Evolutionary conservation across 1,284 basidiomycete species (phyloP).

Genomic region (Moesziomyces globuligerus): DNA sequence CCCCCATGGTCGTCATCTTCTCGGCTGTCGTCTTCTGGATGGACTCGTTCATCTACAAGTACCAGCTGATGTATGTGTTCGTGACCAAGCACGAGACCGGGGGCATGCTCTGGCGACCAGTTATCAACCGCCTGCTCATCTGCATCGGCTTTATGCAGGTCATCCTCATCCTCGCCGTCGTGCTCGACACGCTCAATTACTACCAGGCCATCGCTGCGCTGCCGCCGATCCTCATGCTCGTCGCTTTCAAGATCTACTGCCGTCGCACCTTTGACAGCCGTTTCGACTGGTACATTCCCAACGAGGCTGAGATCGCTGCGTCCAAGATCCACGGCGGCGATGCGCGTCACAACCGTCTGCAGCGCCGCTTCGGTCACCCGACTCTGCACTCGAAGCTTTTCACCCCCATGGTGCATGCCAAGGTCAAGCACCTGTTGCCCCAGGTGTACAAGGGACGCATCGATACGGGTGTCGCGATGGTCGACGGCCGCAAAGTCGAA

Average conservation of each 20-base stretch:
- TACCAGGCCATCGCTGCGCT: slow-evolving; percentile 55
- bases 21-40: slow-evolving; percentile 57
- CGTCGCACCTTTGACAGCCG: slow-evolving; percentile 54
- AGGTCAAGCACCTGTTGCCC: slow-evolving; percentile 55
- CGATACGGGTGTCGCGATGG: slow-evolving; percentile 37
- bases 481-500: slow-evolving; percentile 57
- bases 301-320: slow-evolving; percentile 54
- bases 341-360: slow-evolving; percentile 57
- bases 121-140: slow-evolving; percentile 63
- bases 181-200: slow-evolving; percentile 50
- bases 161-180: slow-evolving; percentile 58
- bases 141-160: slow-evolving; percentile 65
- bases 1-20: slow-evolving; percentile 60
- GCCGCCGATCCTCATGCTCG: slow-evolving; percentile 60
- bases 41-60: slow-evolving; percentile 64
- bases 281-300: slow-evolving; percentile 65
- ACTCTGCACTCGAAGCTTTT: slow-evolving; percentile 61
- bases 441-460: slow-evolving; percentile 60
- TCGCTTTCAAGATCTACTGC: slow-evolving; percentile 63
- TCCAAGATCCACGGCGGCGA: slow-evolving; percentile 55
- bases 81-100: slow-evolving; percentile 66
- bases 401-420: slow-evolving; percentile 63
- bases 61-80: slow-evolving; percentile 67
- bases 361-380: slow-evolving; percentile 66
- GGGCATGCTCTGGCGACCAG: slow-evolving; percentile 64